phyloP scores from a whole-genome alignment of 306 rosid genomes.

The Rosa persica region DNA sequence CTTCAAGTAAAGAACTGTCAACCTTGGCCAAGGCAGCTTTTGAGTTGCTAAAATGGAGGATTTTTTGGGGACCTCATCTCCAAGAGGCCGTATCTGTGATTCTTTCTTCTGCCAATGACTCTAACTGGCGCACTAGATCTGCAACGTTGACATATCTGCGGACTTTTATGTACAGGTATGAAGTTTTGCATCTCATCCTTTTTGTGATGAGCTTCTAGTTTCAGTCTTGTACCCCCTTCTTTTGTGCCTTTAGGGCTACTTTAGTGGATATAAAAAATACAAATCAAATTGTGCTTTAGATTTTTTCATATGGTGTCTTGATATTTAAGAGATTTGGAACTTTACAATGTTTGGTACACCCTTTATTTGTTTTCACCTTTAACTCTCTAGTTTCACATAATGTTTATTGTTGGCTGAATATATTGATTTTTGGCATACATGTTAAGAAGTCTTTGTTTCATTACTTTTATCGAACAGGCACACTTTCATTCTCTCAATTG shows the following conservation, averaged over 20 bases:
- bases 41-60: constrained; percentile 90
- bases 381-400: neutral
- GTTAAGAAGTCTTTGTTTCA: neutral
- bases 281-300: neutral
- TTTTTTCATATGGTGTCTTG: neutral
- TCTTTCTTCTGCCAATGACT: constrained; percentile 80
- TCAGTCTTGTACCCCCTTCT: neutral
- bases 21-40: constrained; percentile 88
- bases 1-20: constrained; percentile 95
- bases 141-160: constrained; percentile 90
- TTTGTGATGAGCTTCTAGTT: neutral
- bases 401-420: neutral
- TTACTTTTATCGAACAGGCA: constrained; percentile 54
- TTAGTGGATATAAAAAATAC: neutral
- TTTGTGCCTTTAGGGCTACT: neutral
- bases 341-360: neutral
- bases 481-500: constrained; percentile 71
- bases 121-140: constrained; percentile 95
- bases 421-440: constrained; percentile 8
- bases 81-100: constrained; percentile 73
- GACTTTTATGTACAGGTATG: constrained; percentile 93
- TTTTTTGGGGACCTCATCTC: constrained; percentile 82
- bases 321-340: neutral
- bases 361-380: neutral
- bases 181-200: constrained; percentile 13